Evolutionary conservation across 2,329 filamentous ascomycete species (phyloP).

Genomic region (Monilinia vaccinii-corymbosi): DNA sequence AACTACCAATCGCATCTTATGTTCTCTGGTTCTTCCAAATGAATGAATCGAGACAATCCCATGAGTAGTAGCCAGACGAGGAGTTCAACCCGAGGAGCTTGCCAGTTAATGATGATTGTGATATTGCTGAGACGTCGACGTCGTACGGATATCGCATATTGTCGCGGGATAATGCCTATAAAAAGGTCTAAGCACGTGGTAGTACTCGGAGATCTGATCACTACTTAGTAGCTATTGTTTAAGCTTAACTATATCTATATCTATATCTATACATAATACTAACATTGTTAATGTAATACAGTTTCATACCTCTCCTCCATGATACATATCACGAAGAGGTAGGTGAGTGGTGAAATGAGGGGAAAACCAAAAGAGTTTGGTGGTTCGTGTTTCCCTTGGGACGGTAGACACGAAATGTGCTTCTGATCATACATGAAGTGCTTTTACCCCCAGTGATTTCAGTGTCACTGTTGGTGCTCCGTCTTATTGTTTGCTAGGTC

Average conservation of each 20-base stretch:
- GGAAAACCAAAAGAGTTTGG: not conserved
- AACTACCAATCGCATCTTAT: not conserved
- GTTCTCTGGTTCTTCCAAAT: not conserved
- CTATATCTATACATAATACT: too few species aligned
- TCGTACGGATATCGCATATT: not conserved
- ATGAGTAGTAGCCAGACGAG: not conserved
- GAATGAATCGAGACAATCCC: not conserved
- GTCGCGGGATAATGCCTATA: too few species aligned
- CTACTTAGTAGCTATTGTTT: too few species aligned
- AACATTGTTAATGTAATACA: too few species aligned
- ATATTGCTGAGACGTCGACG: too few species aligned
- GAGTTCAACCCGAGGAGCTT: not conserved
- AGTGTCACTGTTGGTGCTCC: conserved; percentile 14
- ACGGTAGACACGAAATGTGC: too few species aligned
- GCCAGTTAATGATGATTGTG: not conserved
- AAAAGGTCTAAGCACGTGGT: too few species aligned
- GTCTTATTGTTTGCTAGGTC: not conserved
- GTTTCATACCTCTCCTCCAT: too few species aligned
- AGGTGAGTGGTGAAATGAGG: not conserved
- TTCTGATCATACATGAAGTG: not conserved
- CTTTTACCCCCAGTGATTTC: too few species aligned
- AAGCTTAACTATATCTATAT: too few species aligned
- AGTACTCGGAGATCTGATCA: too few species aligned
- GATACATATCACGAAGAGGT: not conserved
- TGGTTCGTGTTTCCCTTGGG: not conserved